Percentiles rank a stretch among this genome's conserved stretches.
Evolutionary conservation across 192 early-diverging fungal species (phyloP).

Genomic region (Coemansia sp.): DNA sequence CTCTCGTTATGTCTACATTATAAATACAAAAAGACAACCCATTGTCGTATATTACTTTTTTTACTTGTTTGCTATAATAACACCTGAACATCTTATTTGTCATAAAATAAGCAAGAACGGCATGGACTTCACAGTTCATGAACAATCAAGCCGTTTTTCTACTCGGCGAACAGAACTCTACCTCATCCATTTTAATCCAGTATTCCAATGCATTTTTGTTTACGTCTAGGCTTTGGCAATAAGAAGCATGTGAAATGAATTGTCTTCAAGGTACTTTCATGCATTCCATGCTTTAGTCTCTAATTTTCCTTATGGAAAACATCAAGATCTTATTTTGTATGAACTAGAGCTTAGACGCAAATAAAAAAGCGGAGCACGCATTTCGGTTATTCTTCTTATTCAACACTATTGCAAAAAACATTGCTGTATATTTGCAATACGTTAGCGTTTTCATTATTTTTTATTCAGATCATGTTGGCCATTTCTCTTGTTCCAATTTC

Average conservation of each 20-base stretch:
- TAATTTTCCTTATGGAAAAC: not conserved
- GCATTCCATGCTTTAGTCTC: not conserved
- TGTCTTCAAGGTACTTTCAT: slow-evolving; percentile 7
- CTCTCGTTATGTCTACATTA: not conserved
- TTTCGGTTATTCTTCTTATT: not conserved
- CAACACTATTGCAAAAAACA: not conserved
- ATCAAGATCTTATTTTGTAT: not conserved
- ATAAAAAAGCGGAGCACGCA: not conserved
- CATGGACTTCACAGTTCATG: slow-evolving; percentile 1
- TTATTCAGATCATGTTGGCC: not conserved
- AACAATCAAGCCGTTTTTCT: not conserved
- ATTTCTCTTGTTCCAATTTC: not conserved
- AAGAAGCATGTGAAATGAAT: slow-evolving; percentile 10
- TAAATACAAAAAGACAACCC: not conserved
- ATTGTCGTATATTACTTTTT: not conserved
- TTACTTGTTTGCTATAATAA: not conserved
- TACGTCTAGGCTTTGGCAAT: not conserved
- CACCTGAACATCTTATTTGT: not conserved
- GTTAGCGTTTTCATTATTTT: slow-evolving; percentile 1
- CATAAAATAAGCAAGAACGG: not conserved
- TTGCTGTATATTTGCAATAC: not conserved
- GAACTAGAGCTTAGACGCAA: not conserved
- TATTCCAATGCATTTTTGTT: slow-evolving; percentile 3
- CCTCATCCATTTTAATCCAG: not conserved
- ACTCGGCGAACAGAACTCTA: not conserved